These are phyloP conservation scores for Thozetella sp. DNA, from an alignment of 495 filamentous ascomycete species.

Conservation along the genomic window DNA sequence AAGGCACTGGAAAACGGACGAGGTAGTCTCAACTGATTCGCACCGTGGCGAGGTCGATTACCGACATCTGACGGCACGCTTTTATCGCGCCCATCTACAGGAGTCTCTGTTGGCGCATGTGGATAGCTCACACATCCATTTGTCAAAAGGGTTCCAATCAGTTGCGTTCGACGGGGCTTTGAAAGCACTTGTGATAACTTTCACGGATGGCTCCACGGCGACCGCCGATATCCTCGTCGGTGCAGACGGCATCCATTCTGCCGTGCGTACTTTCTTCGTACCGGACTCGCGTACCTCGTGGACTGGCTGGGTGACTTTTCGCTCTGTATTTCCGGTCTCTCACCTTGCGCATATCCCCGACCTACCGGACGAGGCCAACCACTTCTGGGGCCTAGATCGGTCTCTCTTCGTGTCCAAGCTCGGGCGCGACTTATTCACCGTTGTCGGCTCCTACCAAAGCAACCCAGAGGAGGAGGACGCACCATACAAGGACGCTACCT, in stretches of 20 bases:
- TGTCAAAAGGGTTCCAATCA: conserved; percentile 22
- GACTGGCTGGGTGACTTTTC: conserved; percentile 46
- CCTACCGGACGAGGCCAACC: conserved; percentile 44
- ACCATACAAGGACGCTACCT: conserved; percentile 35
- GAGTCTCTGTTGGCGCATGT: conserved; percentile 44
- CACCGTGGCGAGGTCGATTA: conserved; percentile 34
- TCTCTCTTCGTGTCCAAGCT: conserved; percentile 48
- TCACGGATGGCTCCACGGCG: not conserved
- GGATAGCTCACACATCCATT: conserved; percentile 25
- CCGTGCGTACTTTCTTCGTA: conserved; percentile 28
- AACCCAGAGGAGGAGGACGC: conserved; percentile 37
- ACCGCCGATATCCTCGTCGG: not conserved
- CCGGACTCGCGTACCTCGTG: conserved; percentile 40
- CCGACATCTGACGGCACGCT: conserved; percentile 46
- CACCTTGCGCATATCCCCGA: conserved; percentile 37
- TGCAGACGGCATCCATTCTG: not conserved
- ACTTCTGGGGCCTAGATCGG: conserved; percentile 51
- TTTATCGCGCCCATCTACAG: conserved; percentile 49
- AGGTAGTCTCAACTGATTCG: conserved; percentile 41
- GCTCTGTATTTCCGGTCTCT: conserved; percentile 44
- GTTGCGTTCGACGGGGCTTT: conserved; percentile 6
- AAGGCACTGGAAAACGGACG: conserved; percentile 37
- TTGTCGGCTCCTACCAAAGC: conserved; percentile 43
- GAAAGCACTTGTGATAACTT: not conserved
- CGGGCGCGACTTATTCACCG: conserved; percentile 41